Evolutionary conservation across 2,329 filamentous ascomycete genomes (phyloP), one percentile per base, ranked within the genome.

Genomic region (Epichloe festucae): DNA sequence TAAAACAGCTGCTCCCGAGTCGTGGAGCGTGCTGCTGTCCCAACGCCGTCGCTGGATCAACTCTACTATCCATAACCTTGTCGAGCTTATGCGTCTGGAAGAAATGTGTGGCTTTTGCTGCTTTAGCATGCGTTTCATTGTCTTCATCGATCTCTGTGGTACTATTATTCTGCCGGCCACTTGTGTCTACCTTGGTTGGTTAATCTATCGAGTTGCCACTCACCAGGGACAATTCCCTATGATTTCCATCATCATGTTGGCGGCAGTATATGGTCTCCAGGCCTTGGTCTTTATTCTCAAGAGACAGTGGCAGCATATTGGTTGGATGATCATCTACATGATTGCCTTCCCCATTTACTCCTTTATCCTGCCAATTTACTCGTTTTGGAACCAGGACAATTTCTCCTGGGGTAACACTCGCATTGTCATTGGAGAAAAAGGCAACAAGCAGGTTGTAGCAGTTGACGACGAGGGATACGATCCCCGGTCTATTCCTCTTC

Each of bases 361-460:
- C 4, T 87, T 98, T 61, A 65, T 94, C 56, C 78, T 98, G 12
- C 93, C 93, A 0, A 73, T 98, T 56, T 98, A 97, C 73, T 95
- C 91, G 0, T 98, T 98, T 84, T 98, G 93, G 93, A 95, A 96
- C 70, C 90, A 96, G 68, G 93, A 98, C 70, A 91, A 98, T 71
- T 98, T 98, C 76, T 84, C 84, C 2, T 98, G 93, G 93, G 93
- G 93, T 77, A 97, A 93, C 72, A 98, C 93, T 1, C 89, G 93
- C 79, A 82, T 98, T 57, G 93, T 98, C 59, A 87, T 97, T 58
- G 91, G 89, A 54, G 93, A 98, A 68, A 89, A 91, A 67, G 91
- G 90, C 56, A 80, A 79, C 65, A 95, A 95, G 73, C 82, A 95
- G 64, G 75, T 96, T n/a, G 77, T 98, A 50, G 89, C 89, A 0